These are phyloP conservation scores for Wickerhamiella kurtzmanii DNA, from an alignment of 805 yeast species.

Conservation along the genomic window DNA sequence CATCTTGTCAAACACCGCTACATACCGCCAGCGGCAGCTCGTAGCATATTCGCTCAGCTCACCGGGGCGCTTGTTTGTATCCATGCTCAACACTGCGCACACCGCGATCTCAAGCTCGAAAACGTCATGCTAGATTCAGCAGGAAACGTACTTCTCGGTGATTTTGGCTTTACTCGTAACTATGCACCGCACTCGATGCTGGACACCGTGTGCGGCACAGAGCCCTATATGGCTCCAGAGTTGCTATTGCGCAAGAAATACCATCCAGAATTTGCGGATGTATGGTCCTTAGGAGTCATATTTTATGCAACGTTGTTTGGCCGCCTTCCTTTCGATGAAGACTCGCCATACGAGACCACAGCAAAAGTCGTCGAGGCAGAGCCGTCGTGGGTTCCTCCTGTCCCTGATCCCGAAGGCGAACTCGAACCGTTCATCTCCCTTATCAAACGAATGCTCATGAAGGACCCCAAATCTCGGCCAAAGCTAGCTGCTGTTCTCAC, in stretches of 20 bases:
- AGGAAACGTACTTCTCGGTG: constrained; percentile 71
- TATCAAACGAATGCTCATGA: constrained; percentile 42
- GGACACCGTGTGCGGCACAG: constrained; percentile 85
- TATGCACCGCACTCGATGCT: constrained; percentile 41
- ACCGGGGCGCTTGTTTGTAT: constrained; percentile 57
- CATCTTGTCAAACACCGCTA: constrained; percentile 23
- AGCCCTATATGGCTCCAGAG: constrained; percentile 96
- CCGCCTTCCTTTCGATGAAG: constrained; percentile 83
- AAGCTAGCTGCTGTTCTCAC: constrained; percentile 37
- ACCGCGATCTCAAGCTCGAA: constrained; percentile 68
- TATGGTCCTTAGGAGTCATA: constrained; percentile 88
- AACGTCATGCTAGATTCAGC: constrained; percentile 67
- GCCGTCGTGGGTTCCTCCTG: constrained; percentile 34
- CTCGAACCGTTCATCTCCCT: constrained; percentile 36
- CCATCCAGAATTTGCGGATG: constrained; percentile 65
- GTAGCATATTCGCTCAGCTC: constrained; percentile 35
- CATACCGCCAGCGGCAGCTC: constrained; percentile 14
- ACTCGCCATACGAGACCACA: constrained; percentile 49
- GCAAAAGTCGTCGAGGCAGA: constrained; percentile 47
- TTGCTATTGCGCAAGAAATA: constrained; percentile 54
- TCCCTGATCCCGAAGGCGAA: constrained; percentile 22
- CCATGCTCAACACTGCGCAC: constrained; percentile 65
- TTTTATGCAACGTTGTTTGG: constrained; percentile 75
- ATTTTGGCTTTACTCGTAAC: constrained; percentile 89
- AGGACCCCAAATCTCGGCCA: constrained; percentile 56